Percentiles rank a stretch among this genome's conserved stretches.
These are phyloP conservation scores for Alternaria triticimaculans DNA, from an alignment of 2,329 filamentous ascomycete species.

Conservation along the genomic window DNA sequence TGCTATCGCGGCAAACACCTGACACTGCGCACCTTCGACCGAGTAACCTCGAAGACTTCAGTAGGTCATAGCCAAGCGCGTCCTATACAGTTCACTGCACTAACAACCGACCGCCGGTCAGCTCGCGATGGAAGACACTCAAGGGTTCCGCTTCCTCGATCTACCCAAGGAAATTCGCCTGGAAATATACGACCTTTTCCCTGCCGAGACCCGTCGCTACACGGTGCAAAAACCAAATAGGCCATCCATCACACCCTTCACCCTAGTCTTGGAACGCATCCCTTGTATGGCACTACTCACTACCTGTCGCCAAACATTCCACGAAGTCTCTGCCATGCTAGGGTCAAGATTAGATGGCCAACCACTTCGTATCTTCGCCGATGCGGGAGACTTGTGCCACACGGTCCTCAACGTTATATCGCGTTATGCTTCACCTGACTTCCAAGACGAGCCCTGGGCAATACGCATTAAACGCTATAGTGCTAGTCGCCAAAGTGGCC, in stretches of 20 bases:
- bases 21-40: too few species aligned
- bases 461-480: too few species aligned
- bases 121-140: background rate
- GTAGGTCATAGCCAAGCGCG: too few species aligned
- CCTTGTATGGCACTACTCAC: background rate
- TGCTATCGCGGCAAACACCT: too few species aligned
- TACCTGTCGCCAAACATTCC: background rate
- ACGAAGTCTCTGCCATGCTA: background rate
- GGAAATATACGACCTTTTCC: background rate
- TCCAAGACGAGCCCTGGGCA: rapidly evolving
- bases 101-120: background rate
- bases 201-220: background rate
- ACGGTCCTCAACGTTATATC: too few species aligned
- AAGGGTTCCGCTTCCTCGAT: background rate
- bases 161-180: background rate
- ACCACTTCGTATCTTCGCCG: background rate
- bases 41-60: too few species aligned
- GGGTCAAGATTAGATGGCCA: background rate
- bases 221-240: background rate
- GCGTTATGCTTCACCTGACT: too few species aligned
- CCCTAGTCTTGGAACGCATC: background rate
- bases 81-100: background rate
- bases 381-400: too few species aligned
- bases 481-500: too few species aligned
- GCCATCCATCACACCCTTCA: too few species aligned